Percentiles rank a stretch among this genome's conserved stretches.
Conservation (phyloP, 768 basidiomycete species). For the Macrocybe gigantea region DNA sequence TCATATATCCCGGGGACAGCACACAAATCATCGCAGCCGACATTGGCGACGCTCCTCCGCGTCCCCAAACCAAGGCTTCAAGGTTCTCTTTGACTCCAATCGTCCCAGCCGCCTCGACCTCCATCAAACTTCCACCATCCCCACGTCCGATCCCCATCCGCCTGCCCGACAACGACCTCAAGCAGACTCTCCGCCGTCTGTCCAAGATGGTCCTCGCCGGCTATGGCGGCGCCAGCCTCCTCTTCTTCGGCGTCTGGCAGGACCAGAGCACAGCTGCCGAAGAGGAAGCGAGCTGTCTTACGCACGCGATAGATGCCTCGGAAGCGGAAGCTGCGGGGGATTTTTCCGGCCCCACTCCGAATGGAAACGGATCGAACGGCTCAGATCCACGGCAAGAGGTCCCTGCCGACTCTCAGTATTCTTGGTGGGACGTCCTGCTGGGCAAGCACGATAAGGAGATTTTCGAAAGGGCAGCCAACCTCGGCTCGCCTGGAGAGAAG, state of each 20-base stretch:
- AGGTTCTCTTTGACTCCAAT: constrained; percentile 10
- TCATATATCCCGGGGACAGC: constrained; percentile 58
- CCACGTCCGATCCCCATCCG: constrained; percentile 8
- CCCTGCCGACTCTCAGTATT: constrained; percentile 37
- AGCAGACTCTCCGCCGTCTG: constrained; percentile 65
- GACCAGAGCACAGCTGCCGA: constrained; percentile 28
- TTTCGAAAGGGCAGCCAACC: constrained; percentile 56
- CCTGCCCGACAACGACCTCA: constrained; percentile 45
- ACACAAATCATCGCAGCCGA: constrained; percentile 79
- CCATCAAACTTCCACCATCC: constrained; percentile 1
- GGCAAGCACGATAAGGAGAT: constrained; percentile 83
- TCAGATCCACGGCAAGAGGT: constrained; percentile 2
- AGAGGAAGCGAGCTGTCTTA: constrained; percentile 53
- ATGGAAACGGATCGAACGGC: constrained; percentile 9
- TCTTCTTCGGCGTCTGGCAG: constrained; percentile 71
- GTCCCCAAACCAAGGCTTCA: constrained; percentile 18
- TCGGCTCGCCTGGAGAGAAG: constrained; percentile 17
- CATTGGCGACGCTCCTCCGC: constrained; percentile 56
- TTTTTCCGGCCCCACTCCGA: constrained; percentile 12
- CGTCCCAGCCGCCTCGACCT: constrained; percentile 2
- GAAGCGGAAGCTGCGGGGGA: constrained; percentile 59
- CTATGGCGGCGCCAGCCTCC: constrained; percentile 74
- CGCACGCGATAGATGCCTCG: constrained; percentile 63
- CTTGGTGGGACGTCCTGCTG: constrained; percentile 81
- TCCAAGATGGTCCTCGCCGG: constrained; percentile 83